Evolutionary conservation across 495 filamentous ascomycete species (phyloP), one percentile per base, ranked within the genome.

Genomic region (Collariella sp.): DNA sequence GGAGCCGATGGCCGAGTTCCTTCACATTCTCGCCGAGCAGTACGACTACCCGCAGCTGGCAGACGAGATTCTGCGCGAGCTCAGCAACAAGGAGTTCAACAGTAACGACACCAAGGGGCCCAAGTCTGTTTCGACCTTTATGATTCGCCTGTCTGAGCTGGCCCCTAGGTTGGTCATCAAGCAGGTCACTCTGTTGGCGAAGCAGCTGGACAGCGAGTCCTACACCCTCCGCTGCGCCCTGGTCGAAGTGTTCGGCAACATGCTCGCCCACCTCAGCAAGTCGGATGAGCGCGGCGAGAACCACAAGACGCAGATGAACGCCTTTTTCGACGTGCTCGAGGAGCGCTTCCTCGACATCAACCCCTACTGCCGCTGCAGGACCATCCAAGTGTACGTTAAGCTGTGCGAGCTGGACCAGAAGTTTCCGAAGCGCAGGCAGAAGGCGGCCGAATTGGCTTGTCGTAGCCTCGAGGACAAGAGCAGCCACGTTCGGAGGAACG

Each of bases 221-320:
- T 95, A 97, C 67, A 91, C 89, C 15, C 80, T 99, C 18, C 83
- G 93, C 23, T 96, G 87, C 62, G 88, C 93, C 22, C 79, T 99
- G 26, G 90, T 99, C 51, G 93, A 99, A 66, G 89, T 97, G n/a
- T 95, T 89, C 67, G 94, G 93, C n/a, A 97, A 97, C 71, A 80
- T 99, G 60, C 86, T 97, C 50, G 78, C 83, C 13, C 85, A 96
- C 66, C 79, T 99, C 12, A 95, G 83, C 68, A 91, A 88, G 64
- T 85, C 91, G 56, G 88, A 91, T 70, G 91, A 97, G 64, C 78
- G 85, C 36, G 85, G 83, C 59, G 91, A 95, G 56, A 89, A 91
- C 63, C 85, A 88, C 73, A 94, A 96, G 68, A 85, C 82, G 0
- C 93, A 97, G 62, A 87, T 97, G 55, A 91, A 93, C 55, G 88